phyloP scores from a whole-genome alignment of 306 rosid genomes.

The Vigna mungo region DNA sequence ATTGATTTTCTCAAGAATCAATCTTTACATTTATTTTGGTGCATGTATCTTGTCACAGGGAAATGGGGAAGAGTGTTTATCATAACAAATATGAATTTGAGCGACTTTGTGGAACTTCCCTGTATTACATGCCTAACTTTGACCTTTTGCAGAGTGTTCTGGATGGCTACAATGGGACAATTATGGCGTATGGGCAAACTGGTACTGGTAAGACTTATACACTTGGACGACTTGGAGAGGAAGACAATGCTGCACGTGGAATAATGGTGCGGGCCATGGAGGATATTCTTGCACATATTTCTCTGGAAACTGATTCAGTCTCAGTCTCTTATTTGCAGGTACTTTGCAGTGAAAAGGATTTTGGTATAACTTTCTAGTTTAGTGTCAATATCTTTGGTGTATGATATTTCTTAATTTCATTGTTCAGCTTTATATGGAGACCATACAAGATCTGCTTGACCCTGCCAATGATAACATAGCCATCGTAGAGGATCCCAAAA shows the following conservation, averaged over 20 bases:
- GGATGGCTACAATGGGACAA: constrained; percentile 96
- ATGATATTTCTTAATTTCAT: constrained; percentile 41
- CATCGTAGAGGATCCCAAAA: constrained; percentile 93
- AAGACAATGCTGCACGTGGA: constrained; percentile 98
- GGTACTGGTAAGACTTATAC: constrained; percentile 99
- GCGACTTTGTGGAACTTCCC: constrained; percentile 39
- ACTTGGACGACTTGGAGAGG: constrained; percentile 96
- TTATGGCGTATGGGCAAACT: constrained; percentile 99
- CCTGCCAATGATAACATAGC: constrained; percentile 93
- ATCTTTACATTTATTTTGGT: constrained; percentile 31
- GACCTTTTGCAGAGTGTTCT: constrained; percentile 78
- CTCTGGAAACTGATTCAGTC: constrained; percentile 77
- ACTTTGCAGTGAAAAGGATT: constrained; percentile 35
- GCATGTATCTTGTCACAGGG: constrained; percentile 17
- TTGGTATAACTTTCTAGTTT: constrained; percentile 17
- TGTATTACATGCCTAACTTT: constrained; percentile 42
- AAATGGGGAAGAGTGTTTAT: constrained; percentile 16
- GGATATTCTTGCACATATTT: constrained; percentile 84
- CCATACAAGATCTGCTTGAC: constrained; percentile 92
- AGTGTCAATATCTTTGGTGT: constrained; percentile 23
- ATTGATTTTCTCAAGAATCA: constrained; percentile 25
- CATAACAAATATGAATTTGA: constrained; percentile 15
- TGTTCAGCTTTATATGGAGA: constrained; percentile 97
- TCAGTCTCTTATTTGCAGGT: constrained; percentile 96
- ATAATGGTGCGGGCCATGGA: constrained; percentile 99